Conservation (phyloP, 1,284 basidiomycete genomes). For the Veloporphyrellus conicus region DNA sequence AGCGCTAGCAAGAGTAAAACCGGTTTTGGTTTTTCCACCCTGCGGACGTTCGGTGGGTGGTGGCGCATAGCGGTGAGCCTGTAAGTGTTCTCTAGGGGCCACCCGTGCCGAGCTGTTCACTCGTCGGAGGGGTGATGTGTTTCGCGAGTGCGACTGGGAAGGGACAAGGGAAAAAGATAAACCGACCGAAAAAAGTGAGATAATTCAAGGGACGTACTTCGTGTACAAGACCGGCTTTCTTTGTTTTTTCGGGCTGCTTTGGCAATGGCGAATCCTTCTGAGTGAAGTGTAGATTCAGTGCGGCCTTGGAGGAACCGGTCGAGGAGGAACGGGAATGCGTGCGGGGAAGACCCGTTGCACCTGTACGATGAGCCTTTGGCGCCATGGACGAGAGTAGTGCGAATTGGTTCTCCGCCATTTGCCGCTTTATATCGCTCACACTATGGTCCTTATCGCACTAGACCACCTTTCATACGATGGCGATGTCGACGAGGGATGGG, state of each 20-base stretch:
- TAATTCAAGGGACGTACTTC: slow-evolving; percentile 39
- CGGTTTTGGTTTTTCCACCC: slow-evolving; percentile 45
- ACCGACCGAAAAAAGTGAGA: slow-evolving; percentile 14
- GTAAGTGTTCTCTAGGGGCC: slow-evolving; percentile 47
- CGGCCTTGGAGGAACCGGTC: slow-evolving; percentile 48
- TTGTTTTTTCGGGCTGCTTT: slow-evolving; percentile 47
- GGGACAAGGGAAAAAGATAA: slow-evolving; percentile 6
- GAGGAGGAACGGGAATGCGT: slow-evolving; percentile 63
- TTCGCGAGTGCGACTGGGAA: slow-evolving; percentile 33
- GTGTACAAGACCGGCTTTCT: slow-evolving; percentile 43
- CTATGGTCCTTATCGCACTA: slow-evolving; percentile 15
- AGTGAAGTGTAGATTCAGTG: slow-evolving; percentile 60
- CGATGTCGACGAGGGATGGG: background rate
- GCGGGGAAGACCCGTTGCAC: slow-evolving; percentile 43
- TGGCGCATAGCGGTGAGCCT: slow-evolving; percentile 35
- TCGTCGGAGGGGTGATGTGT: slow-evolving; percentile 39
- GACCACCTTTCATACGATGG: background rate
- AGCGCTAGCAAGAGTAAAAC: slow-evolving; percentile 56
- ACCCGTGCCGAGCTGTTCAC: slow-evolving; percentile 49
- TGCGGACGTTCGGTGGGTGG: slow-evolving; percentile 33
- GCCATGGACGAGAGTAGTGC: slow-evolving; percentile 40
- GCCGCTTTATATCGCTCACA: slow-evolving; percentile 19
- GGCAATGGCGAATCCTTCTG: slow-evolving; percentile 51
- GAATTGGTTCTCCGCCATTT: slow-evolving; percentile 33
- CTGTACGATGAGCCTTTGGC: slow-evolving; percentile 43